Conservation (phyloP, 2,329 filamentous ascomycete genomes). For the Alternaria conjuncta region DNA sequence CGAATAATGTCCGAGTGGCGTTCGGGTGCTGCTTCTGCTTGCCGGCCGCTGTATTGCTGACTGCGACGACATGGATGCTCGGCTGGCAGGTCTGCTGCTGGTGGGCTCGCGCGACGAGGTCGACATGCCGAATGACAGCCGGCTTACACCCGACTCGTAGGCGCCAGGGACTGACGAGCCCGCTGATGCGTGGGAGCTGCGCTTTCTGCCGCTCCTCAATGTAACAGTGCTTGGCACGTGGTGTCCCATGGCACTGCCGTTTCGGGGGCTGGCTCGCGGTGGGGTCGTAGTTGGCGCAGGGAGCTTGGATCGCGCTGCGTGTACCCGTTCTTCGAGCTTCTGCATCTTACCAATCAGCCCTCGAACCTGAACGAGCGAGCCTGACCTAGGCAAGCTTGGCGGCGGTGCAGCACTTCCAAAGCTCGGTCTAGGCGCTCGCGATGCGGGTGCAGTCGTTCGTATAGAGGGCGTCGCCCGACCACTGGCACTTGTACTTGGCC, state of each 20-base stretch:
- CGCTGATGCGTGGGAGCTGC: conserved; percentile 63
- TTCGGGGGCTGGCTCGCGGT: conserved; percentile 78
- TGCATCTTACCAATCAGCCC: conserved; percentile 97
- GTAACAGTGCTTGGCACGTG: conserved; percentile 62
- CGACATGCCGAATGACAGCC: conserved; percentile 59
- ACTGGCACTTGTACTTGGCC: conserved; percentile 28
- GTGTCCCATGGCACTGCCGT: conserved; percentile 56
- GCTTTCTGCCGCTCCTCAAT: conserved; percentile 71
- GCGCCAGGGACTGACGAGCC: conserved; percentile 41
- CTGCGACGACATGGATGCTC: conserved; percentile 56
- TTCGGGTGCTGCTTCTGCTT: conserved; percentile 70
- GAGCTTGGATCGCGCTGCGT: conserved; percentile 88
- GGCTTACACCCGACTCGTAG: conserved; percentile 46
- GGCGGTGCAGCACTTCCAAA: conserved; percentile 58
- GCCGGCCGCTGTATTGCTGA: conserved; percentile 53
- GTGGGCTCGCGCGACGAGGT: conserved; percentile 33
- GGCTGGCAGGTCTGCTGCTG: conserved; percentile 75
- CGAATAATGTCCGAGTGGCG: conserved; percentile 66
- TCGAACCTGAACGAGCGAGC: conserved; percentile 90
- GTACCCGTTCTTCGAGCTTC: conserved; percentile 89
- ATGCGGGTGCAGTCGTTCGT: conserved; percentile 39
- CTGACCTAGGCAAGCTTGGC: conserved; percentile 61
- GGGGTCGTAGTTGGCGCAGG: conserved; percentile 81
- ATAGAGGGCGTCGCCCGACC: conserved; percentile 56
- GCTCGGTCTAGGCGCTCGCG: conserved; percentile 52